These are phyloP conservation scores for Cornus controversa DNA, from an alignment of 148 eudicot species.

Conservation along the genomic window DNA sequence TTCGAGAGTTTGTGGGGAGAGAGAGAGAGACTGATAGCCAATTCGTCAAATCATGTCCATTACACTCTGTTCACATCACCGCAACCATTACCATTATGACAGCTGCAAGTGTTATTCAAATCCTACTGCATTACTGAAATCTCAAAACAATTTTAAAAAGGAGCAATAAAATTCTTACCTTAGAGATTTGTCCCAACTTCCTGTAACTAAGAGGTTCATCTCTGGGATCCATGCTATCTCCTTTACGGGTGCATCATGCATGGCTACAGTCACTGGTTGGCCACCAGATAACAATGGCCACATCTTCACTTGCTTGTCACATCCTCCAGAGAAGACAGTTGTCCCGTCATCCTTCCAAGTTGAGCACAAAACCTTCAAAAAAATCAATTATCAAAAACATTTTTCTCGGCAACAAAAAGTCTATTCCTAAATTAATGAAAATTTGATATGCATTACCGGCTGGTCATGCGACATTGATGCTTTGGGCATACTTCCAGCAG, in stretches of 20 bases:
- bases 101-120: too few relatives aligned
- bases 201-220: slow-evolving; percentile 74
- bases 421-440: not conserved
- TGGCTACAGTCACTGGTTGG: slow-evolving; percentile 79
- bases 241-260: slow-evolving; percentile 92
- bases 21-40: too few relatives aligned
- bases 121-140: not conserved
- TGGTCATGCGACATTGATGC: slow-evolving; percentile 84
- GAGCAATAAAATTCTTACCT: slow-evolving; percentile 28
- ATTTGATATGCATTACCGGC: slow-evolving; percentile 46
- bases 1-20: too few relatives aligned
- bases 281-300: slow-evolving; percentile 80
- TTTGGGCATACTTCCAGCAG: slow-evolving; percentile 56
- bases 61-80: too few relatives aligned
- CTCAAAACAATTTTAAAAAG: not conserved
- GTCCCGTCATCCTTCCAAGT: slow-evolving; percentile 98
- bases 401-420: not conserved
- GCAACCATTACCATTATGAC: too few relatives aligned
- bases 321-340: slow-evolving; percentile 94
- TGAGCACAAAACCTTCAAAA: slow-evolving; percentile 74
- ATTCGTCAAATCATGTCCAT: too few relatives aligned
- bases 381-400: not conserved
- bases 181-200: slow-evolving; percentile 95
- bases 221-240: slow-evolving; percentile 96
- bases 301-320: slow-evolving; percentile 97